phyloP scores from a whole-genome alignment of 75 land plant species.

The Cunninghamia lanceolata region DNA sequence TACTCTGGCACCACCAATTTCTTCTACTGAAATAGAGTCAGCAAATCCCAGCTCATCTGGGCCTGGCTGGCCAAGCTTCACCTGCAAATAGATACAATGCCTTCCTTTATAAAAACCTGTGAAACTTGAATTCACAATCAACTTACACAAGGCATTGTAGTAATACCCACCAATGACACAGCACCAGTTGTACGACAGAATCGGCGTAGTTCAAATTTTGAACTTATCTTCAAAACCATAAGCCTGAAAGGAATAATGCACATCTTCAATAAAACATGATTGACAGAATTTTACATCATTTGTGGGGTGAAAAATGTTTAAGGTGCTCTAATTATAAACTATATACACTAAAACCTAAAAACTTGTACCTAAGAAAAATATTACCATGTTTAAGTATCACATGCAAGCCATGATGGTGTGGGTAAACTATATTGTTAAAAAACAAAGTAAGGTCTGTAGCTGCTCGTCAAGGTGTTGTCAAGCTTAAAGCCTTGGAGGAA shows the following conservation, averaged over 20 bases:
- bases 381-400: background rate
- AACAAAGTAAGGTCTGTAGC: background rate
- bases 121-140: background rate
- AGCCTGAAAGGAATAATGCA: conserved; percentile 43
- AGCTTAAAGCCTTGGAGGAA: no score
- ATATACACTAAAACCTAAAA: no score
- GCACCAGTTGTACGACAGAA: conserved; percentile 97
- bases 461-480: background rate
- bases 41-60: conserved; percentile 95
- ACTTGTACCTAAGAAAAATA: background rate
- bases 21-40: conserved; percentile 87
- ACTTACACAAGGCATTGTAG: background rate
- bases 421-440: background rate
- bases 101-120: background rate
- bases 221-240: conserved; percentile 95
- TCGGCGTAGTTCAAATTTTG: conserved; percentile 93
- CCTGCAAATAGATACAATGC: conserved; percentile 26
- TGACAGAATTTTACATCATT: background rate
- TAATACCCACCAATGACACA: conserved; percentile 64
- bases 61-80: conserved; percentile 79
- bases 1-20: conserved; percentile 94
- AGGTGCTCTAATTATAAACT: background rate
- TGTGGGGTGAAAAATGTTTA: background rate
- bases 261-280: background rate
- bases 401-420: background rate